Base-by-base conservation (phyloP, 345 rosid species). In the Noccaea bulbosa region DNA sequence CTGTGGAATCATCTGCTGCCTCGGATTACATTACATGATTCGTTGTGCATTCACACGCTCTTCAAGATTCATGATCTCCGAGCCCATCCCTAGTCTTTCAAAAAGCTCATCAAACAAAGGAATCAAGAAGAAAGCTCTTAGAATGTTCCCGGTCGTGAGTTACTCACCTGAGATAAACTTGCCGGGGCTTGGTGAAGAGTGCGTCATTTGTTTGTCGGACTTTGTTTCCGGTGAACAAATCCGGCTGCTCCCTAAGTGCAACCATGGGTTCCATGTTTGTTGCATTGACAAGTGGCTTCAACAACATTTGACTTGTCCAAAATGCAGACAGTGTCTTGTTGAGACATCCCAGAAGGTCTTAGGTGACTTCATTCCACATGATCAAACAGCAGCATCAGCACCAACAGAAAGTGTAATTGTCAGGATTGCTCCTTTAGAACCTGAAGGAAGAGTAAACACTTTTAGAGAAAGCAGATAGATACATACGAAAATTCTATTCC, bases 231-330 rank as follows among this genome's bases (percentile, higher is more conserved):
- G 83, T 30, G 92, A 87, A 12, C 57, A 67, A 11, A 57, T 84
- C 4, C 79, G 87, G 53, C 65, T 86, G 27, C 82, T 88, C 33
- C 95, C 91, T 0, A 83, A 82, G 48, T 88, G 91, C 73, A 81
- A 82, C 82, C 93, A 88, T 27, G 88, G 91, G 1, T 88, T 86
- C 68, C 94, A 88, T 47, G 85, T 84, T 20, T 58, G 61, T 7
- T 88, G 94, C 55, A 83, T 86, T 16, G 91, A 86, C 63, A 79
- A 76, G 68, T 88, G 95, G 90, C 92, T 88, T 30, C 69, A 76
- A 59, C 83, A 84, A 7, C 83, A 86, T 71, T 75, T 87, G 24
- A 85, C 92, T 11, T 88, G 95, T 71, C 95, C 90, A 0, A 86
- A 78, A 6, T 88, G 95, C 40, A 78, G 95, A 72, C 77, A 82